Evolutionary conservation across 176 grass and related monocot species (phyloP), one percentile per base, ranked within the genome.

Genomic region (Eleusine coracana): DNA sequence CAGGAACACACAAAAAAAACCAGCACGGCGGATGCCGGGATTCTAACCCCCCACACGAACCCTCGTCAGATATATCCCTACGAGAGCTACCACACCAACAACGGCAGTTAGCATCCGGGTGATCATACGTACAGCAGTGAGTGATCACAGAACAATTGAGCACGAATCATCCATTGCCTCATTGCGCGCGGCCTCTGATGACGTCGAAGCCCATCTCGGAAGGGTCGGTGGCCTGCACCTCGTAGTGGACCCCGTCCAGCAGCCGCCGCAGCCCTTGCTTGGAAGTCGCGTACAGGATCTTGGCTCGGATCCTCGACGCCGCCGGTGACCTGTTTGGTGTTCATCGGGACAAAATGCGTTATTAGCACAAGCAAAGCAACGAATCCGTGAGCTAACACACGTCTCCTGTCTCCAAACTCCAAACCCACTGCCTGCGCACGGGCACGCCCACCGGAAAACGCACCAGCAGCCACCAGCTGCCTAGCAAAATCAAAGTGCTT

Each of bases 151-250:
- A 1, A 18, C 23, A 73, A 61, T 61, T 2, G 58, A 58, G 75
- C 14, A 75, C 70, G 44, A 46, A 46, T 46, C 5, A 49, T 51
- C 13, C 49, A 10, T 42, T 1, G 25, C 21, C 34, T 97, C 86
- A 98, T 56, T 98, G 85, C 8, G 96, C 96, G 49, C 91, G 92
- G 80, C 89, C 88, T 87, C 85, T 88, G 80, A 98, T 98, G 69
- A 98, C 77, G 85, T 98, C 96, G 85, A 95, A 93, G 1, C 96
- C 96, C 96, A 98, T 98, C 89, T 98, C 96, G 61, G 96, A 91
- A 55, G 92, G 28, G 25, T 98, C 96, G 5, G 96, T 98, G 73
- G 92, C 96, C 82, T 98, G 96, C 82, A 98, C 89, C 87, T 98
- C 96, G 85, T 98, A 98, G 87, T 95, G 90, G 62, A 98, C 91